Evolutionary conservation across 148 eudicot genomes (phyloP).

Genomic region (Camellia lanceoleosa): DNA sequence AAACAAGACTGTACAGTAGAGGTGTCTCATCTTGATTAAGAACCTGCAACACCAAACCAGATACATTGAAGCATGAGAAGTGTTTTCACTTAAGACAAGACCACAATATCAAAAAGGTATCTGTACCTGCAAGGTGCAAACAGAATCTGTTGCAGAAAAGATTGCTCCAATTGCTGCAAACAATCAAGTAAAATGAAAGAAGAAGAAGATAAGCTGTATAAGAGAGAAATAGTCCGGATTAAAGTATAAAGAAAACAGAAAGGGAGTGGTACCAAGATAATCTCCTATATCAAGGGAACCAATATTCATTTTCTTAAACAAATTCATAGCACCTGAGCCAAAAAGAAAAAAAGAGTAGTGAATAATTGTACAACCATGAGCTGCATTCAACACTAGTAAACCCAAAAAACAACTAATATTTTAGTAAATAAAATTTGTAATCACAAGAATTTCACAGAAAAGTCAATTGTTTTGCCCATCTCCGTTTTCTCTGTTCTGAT

Average conservation of each 20-base stretch:
- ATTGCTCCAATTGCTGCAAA: constrained; percentile 72
- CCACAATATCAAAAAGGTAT: neutral
- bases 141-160: constrained; percentile 77
- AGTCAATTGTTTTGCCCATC: neutral
- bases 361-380: constrained; percentile 5
- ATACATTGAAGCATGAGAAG: neutral
- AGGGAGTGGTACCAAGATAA: constrained; percentile 47
- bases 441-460: neutral
- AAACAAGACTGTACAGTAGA: constrained; percentile 70
- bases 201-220: neutral
- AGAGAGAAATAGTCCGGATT: neutral
- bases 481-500: neutral
- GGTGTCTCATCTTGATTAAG: constrained; percentile 84
- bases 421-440: neutral
- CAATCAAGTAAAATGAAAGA: constrained; percentile 4
- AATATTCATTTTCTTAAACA: constrained; percentile 50
- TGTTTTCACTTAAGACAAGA: neutral
- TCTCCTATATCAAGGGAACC: constrained; percentile 59
- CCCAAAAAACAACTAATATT: neutral
- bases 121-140: constrained; percentile 69
- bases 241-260: neutral
- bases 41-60: constrained; percentile 39
- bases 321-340: constrained; percentile 45
- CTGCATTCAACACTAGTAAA: neutral
- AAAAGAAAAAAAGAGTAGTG: constrained; percentile 1